These are phyloP conservation scores for Somion occarium DNA, from an alignment of 1,284 basidiomycete genomes.

Conservation along the genomic window DNA sequence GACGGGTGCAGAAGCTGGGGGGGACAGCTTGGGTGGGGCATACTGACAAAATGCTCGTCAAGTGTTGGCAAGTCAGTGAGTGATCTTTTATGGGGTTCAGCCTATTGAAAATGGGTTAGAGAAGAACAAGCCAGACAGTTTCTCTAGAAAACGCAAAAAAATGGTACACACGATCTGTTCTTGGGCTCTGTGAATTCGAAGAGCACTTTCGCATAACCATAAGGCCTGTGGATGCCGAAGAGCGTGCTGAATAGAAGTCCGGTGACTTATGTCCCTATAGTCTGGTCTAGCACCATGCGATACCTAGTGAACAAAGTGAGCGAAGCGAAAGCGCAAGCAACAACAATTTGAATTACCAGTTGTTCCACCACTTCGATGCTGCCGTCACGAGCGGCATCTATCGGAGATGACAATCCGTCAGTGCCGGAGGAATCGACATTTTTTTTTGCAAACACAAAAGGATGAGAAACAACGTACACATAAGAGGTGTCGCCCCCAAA, in stretches of 20 bases:
- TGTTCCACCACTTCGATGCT: slow-evolving; percentile 54
- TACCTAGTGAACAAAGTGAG: slow-evolving; percentile 34
- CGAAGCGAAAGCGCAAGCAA: slow-evolving; percentile 16
- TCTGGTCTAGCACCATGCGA: slow-evolving; percentile 67
- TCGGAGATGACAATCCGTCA: no score
- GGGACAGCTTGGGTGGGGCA: slow-evolving; percentile 22
- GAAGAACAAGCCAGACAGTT: neutral
- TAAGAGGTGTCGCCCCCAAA: slow-evolving; percentile 68
- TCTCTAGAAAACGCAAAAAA: neutral
- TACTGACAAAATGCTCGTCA: slow-evolving; percentile 4
- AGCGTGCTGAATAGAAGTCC: slow-evolving; percentile 65
- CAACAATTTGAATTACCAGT: slow-evolving; percentile 41
- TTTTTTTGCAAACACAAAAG: slow-evolving; percentile 7
- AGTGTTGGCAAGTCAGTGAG: slow-evolving; percentile 7
- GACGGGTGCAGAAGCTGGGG: slow-evolving; percentile 16
- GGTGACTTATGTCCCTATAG: slow-evolving; percentile 61
- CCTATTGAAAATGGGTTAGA: slow-evolving; percentile 13
- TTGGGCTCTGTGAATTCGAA: slow-evolving; percentile 54
- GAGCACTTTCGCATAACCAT: slow-evolving; percentile 61
- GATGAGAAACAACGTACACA: slow-evolving; percentile 68
- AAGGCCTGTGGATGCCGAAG: slow-evolving; percentile 54
- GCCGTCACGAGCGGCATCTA: slow-evolving; percentile 72
- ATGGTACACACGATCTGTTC: slow-evolving; percentile 44
- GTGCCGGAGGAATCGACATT: slow-evolving; percentile 14
- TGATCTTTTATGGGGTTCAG: slow-evolving; percentile 17